Evolutionary conservation across 192 early-diverging fungal species (phyloP).

Genomic region (Backusella morwellensis): DNA sequence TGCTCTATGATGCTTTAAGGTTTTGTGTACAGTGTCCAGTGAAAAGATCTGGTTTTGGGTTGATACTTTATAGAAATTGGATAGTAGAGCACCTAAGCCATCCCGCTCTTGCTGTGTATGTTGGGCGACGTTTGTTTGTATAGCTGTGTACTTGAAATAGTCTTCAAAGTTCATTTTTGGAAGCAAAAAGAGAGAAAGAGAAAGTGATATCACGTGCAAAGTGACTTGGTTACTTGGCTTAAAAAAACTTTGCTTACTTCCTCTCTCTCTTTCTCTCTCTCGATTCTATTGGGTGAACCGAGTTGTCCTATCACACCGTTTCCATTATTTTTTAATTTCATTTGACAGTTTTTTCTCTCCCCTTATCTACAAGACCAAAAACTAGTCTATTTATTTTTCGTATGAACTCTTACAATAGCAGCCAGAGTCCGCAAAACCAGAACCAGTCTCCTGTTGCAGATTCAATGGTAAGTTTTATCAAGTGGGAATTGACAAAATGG

Average conservation of each 20-base stretch:
- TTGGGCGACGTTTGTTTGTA: not conserved
- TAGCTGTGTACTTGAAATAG: not conserved
- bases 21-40: not conserved
- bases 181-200: not conserved
- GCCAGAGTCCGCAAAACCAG: not conserved
- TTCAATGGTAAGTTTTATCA: not conserved
- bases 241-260: not conserved
- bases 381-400: not conserved
- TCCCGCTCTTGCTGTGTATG: not conserved
- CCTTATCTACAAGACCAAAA: not conserved
- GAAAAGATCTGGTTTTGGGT: not conserved
- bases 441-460: not conserved
- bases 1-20: not conserved
- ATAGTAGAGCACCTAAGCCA: not conserved
- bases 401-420: not conserved
- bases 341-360: not conserved
- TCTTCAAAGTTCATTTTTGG: not conserved
- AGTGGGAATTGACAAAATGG: not conserved
- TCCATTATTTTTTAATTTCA: constrained; percentile 1
- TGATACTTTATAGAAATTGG: not conserved
- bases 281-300: not conserved
- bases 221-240: not conserved
- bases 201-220: not conserved
- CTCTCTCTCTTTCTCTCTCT: not conserved
- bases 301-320: not conserved